Conservation (phyloP, 441 rosid species). For the Pelargonium myrrhifolium region DNA sequence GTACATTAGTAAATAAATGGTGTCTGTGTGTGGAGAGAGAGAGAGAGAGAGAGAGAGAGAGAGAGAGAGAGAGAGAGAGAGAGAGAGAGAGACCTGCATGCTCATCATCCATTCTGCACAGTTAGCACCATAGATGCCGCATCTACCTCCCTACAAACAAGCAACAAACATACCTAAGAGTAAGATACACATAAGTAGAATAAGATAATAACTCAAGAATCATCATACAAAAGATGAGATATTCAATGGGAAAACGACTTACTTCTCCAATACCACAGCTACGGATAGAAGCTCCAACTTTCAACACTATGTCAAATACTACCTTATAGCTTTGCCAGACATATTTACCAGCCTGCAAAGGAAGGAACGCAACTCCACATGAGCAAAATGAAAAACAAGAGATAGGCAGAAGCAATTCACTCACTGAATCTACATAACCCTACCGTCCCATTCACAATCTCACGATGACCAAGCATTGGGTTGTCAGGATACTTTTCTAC, state of each 20-base stretch:
- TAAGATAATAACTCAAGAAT: not conserved
- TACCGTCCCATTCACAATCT: constrained; percentile 70
- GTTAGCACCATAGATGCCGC: constrained; percentile 90
- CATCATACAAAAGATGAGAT: not conserved
- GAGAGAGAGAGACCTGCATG: constrained; percentile 65
- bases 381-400: not conserved
- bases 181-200: constrained; percentile 7
- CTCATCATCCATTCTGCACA: constrained; percentile 85
- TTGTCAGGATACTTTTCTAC: constrained; percentile 71
- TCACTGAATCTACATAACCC: not conserved
- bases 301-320: constrained; percentile 66
- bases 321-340: constrained; percentile 74
- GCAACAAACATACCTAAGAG: constrained; percentile 5
- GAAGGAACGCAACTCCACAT: constrained; percentile 10
- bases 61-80: not conserved
- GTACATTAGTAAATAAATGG: not conserved
- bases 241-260: constrained; percentile 7
- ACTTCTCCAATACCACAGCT: constrained; percentile 74
- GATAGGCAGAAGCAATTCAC: not conserved
- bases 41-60: too few relatives aligned
- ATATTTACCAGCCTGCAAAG: constrained; percentile 62
- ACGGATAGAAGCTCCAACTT: constrained; percentile 76
- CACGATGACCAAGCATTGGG: constrained; percentile 73
- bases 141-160: constrained; percentile 56
- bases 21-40: not conserved